These are phyloP conservation scores for Chaetomium sp. DNA, from an alignment of 2,329 filamentous ascomycete species.

Conservation along the genomic window DNA sequence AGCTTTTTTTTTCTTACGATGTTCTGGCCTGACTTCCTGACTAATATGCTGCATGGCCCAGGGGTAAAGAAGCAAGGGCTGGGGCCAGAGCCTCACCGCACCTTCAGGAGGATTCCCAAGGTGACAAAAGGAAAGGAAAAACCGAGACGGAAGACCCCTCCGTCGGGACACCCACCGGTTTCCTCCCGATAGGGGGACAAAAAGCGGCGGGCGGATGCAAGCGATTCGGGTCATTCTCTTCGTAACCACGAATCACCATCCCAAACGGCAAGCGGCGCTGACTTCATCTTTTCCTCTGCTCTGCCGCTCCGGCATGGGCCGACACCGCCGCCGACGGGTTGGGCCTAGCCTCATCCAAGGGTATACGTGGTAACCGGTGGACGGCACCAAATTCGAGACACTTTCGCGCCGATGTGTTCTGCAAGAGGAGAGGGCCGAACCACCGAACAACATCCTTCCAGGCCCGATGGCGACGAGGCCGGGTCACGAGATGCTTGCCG, in stretches of 20 bases:
- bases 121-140: background rate
- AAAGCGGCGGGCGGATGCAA: constrained; percentile 11
- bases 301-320: constrained; percentile 1
- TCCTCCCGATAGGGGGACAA: constrained; percentile 5
- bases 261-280: constrained; percentile 9
- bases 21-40: background rate
- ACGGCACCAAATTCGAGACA: background rate
- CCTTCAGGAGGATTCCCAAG: background rate
- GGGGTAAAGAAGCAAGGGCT: background rate
- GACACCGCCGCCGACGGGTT: constrained; percentile 7
- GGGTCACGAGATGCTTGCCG: background rate
- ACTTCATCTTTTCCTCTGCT: background rate
- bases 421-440: background rate
- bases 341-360: constrained; percentile 13
- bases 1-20: background rate
- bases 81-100: constrained; percentile 11
- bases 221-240: constrained; percentile 4
- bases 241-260: too few relatives aligned
- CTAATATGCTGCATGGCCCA: background rate
- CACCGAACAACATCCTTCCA: background rate
- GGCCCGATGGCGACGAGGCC: background rate
- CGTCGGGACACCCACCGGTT: constrained; percentile 9
- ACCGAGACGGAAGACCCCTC: constrained; percentile 4
- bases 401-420: background rate
- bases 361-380: background rate